Percentiles rank a stretch among this genome's conserved stretches.
Conservation (phyloP, 2,329 filamentous ascomycete species). For the Gremmenia infestans region DNA sequence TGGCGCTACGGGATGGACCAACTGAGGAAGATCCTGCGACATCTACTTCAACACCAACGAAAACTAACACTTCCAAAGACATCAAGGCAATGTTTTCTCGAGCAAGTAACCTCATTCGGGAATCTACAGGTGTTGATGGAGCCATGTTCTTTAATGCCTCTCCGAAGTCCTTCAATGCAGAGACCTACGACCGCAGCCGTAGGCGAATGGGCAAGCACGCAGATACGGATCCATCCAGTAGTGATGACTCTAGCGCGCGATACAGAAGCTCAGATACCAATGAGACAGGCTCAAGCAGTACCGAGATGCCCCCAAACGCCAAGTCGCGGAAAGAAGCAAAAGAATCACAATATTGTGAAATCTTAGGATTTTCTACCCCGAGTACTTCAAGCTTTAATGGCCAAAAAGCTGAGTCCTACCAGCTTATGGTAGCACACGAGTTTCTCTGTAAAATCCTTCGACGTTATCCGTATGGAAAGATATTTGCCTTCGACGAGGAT, state of each 20-base stretch:
- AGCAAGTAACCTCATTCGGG: constrained; percentile 10
- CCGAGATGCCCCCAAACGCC: not conserved
- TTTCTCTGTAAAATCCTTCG: constrained; percentile 5
- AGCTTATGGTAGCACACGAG: not conserved
- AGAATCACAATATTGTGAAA: not conserved
- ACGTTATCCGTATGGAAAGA: constrained; percentile 9
- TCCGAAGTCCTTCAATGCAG: too few species aligned
- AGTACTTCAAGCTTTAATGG: constrained; percentile 4
- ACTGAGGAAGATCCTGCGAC: not conserved
- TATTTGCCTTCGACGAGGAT: constrained; percentile 8
- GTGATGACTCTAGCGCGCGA: not conserved
- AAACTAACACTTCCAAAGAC: not conserved
- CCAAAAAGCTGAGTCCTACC: not conserved
- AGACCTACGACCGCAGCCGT: too few species aligned
- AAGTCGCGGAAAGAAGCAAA: not conserved
- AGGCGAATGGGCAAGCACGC: not conserved
- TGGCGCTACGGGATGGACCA: not conserved
- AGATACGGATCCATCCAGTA: not conserved
- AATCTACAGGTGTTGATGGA: constrained; percentile 7
- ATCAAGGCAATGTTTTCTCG: constrained; percentile 1
- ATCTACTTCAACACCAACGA: not conserved
- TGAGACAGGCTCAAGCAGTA: not conserved
- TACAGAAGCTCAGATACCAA: not conserved
- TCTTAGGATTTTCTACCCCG: constrained; percentile 9
- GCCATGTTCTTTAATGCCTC: constrained; percentile 6